Conservation (phyloP, 192 early-diverging fungal species). For the Linnemannia exigua region DNA sequence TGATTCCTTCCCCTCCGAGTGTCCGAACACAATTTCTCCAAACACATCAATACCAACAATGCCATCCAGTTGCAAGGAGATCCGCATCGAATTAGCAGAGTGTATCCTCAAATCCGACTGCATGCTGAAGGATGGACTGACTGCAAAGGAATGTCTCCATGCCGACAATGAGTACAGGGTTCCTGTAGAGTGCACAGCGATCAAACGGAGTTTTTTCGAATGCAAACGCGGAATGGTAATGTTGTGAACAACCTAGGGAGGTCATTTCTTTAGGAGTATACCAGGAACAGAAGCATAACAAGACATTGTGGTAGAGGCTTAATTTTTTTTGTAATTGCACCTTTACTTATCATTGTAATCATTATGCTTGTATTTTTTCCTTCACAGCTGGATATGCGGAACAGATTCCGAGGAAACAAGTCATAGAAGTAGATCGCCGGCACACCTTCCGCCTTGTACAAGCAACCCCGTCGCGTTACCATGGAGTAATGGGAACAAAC, state of each 20-base stretch:
- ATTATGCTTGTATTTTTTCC: not conserved
- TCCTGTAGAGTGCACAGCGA: slow-evolving; percentile 67
- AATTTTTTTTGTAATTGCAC: not conserved
- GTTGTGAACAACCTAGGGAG: not conserved
- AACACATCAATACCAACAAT: slow-evolving; percentile 33
- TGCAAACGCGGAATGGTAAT: slow-evolving; percentile 70
- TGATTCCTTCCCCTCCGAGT: not conserved
- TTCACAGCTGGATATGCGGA: slow-evolving; percentile 65
- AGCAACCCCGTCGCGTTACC: not conserved
- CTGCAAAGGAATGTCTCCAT: slow-evolving; percentile 66
- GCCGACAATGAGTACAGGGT: slow-evolving; percentile 64
- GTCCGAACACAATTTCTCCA: not conserved
- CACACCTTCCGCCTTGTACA: not conserved
- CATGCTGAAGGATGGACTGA: slow-evolving; percentile 61
- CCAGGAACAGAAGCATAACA: too few relatives aligned
- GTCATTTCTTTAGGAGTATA: too few relatives aligned
- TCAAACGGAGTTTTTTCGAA: slow-evolving; percentile 69
- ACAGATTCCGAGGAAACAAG: slow-evolving; percentile 66
- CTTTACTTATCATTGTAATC: not conserved
- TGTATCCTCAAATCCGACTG: slow-evolving; percentile 73
- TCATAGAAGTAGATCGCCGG: slow-evolving; percentile 28
- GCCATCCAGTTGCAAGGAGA: slow-evolving; percentile 72
- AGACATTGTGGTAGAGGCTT: not conserved
- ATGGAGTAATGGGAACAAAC: not conserved
- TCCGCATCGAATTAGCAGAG: slow-evolving; percentile 66